These are phyloP conservation scores for Coemansia sp. DNA, from an alignment of 192 early-diverging fungal species.

Conservation along the genomic window DNA sequence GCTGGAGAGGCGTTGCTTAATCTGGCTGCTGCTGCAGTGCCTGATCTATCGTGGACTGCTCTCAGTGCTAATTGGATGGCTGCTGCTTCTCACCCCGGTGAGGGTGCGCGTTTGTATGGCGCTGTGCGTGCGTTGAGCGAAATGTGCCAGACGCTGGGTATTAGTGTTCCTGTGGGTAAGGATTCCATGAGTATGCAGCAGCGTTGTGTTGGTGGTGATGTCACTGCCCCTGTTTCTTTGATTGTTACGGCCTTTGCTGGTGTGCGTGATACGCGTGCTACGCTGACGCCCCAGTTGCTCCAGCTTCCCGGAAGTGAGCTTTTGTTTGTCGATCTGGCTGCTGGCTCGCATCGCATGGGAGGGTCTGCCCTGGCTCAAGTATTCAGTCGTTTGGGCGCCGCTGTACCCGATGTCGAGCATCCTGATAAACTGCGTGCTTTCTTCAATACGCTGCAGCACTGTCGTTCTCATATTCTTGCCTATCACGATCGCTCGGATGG, in stretches of 20 bases:
- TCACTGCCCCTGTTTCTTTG: conserved; percentile 89
- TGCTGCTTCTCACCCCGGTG: conserved; percentile 84
- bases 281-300: conserved; percentile 86
- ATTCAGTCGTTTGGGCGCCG: conserved; percentile 72
- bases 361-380: conserved; percentile 96
- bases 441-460: conserved; percentile 70
- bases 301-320: conserved; percentile 43
- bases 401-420: conserved; percentile 86
- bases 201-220: conserved; percentile 66
- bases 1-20: conserved; percentile 94
- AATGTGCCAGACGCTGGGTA: conserved; percentile 87
- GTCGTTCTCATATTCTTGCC: conserved; percentile 65
- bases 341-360: conserved; percentile 83
- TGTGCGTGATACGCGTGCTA: conserved; percentile 81
- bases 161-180: conserved; percentile 98
- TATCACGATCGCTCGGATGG: conserved; percentile 99
- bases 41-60: conserved; percentile 68
- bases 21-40: conserved; percentile 82
- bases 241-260: conserved; percentile 92
- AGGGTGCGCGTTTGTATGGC: conserved; percentile 89
- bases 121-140: conserved; percentile 93
- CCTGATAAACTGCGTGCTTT: conserved; percentile 68
- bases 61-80: conserved; percentile 99
- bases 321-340: conserved; percentile 83
- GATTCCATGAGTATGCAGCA: conserved; percentile 99